phyloP scores from a whole-genome alignment of 2,329 filamentous ascomycete genomes.

The Claviceps maximensis region DNA sequence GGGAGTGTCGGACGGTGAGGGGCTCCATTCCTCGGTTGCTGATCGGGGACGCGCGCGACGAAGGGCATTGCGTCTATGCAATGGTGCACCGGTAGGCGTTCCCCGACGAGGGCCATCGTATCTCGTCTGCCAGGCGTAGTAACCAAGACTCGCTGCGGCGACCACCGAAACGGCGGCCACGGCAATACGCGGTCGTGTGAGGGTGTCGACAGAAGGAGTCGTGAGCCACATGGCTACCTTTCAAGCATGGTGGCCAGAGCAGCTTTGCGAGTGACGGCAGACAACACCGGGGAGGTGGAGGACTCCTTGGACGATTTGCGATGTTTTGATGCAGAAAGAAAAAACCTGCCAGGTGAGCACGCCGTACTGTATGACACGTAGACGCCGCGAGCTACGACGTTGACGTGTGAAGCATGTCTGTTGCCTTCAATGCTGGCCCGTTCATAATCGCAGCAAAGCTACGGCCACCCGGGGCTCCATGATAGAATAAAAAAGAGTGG shows the following conservation, averaged over 20 bases:
- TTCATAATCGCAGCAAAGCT: not conserved
- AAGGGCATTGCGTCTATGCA: slow-evolving; percentile 56
- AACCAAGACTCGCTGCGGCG: slow-evolving; percentile 43
- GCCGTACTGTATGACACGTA: too few relatives aligned
- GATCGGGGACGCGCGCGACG: slow-evolving; percentile 33
- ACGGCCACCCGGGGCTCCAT: not conserved
- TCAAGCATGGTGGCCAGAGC: slow-evolving; percentile 17
- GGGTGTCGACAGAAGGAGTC: slow-evolving; percentile 37
- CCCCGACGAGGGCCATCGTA: slow-evolving; percentile 12
- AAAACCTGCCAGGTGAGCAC: not conserved
- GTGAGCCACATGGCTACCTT: slow-evolving; percentile 32
- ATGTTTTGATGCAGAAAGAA: too few relatives aligned
- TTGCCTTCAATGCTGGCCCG: too few relatives aligned
- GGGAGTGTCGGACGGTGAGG: slow-evolving; percentile 27
- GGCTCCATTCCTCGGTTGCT: slow-evolving; percentile 23
- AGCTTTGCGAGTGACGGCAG: not conserved
- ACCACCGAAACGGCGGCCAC: slow-evolving; percentile 42
- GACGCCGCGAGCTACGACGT: not conserved
- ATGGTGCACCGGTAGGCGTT: slow-evolving; percentile 17
- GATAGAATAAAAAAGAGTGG: not conserved
- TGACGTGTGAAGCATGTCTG: too few relatives aligned
- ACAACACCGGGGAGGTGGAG: too few relatives aligned
- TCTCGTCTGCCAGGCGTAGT: slow-evolving; percentile 38
- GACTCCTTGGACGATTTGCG: not conserved
- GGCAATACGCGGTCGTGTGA: slow-evolving; percentile 41